A percentile compares a stretch with the other conserved stretches of the same genome.
Conservation (phyloP, 441 rosid genomes). For the Syzygium syzygioides region DNA sequence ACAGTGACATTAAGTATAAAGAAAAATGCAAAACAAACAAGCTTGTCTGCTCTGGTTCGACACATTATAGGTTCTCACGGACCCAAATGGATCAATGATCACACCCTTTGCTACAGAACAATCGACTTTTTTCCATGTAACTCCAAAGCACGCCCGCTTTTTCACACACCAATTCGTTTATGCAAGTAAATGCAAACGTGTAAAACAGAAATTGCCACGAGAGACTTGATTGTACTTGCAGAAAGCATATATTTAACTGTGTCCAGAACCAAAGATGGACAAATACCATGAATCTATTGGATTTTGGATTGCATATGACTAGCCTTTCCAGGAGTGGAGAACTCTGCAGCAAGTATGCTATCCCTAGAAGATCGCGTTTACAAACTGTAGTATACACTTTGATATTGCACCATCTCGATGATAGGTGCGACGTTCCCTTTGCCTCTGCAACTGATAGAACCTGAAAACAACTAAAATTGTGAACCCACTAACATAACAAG, state of each 20-base stretch:
- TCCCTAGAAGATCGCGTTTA: background rate
- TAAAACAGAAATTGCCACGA: background rate
- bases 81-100: background rate
- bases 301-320: no score
- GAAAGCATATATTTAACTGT: no score
- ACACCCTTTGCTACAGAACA: background rate
- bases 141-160: background rate
- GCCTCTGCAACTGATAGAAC: background rate
- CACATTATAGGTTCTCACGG: background rate
- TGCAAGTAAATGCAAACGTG: background rate
- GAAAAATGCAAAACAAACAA: background rate
- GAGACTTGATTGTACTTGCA: background rate
- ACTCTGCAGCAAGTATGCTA: background rate
- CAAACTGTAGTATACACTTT: background rate
- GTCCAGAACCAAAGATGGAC: background rate
- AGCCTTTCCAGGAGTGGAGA: background rate
- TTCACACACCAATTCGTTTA: background rate
- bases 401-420: background rate
- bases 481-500: background rate
- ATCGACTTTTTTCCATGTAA: no score
- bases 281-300: no score
- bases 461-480: background rate
- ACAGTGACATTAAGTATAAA: background rate
- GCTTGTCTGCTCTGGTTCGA: background rate
- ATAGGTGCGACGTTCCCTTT: background rate